Conservation (phyloP, 2,329 filamentous ascomycete species). For the Colletotrichum lentis region DNA sequence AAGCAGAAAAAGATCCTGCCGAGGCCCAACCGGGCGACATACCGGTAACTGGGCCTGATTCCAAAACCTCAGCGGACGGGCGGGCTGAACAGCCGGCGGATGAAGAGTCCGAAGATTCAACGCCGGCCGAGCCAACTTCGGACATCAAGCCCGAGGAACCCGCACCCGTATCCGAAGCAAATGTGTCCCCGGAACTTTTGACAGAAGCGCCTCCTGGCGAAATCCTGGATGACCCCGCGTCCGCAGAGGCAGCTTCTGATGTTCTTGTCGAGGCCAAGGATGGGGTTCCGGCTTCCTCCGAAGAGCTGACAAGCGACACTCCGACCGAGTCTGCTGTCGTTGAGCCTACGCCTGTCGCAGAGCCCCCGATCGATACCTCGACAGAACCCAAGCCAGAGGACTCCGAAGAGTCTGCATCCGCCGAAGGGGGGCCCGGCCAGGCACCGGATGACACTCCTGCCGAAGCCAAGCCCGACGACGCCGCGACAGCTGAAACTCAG, state of each 20-base stretch:
- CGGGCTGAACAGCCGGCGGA: background rate
- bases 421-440: background rate
- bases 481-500: background rate
- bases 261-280: background rate
- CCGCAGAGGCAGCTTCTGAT: background rate
- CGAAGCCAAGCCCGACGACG: background rate
- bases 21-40: background rate
- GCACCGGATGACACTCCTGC: background rate
- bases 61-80: background rate
- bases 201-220: background rate
- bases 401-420: background rate
- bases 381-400: background rate
- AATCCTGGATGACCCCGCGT: background rate
- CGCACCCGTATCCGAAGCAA: background rate
- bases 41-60: background rate
- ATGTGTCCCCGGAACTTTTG: background rate
- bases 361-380: conserved; percentile 16
- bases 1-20: background rate
- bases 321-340: conserved; percentile 26
- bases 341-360: conserved; percentile 22
- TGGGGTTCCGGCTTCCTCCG: background rate
- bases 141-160: background rate
- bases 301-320: conserved; percentile 14
- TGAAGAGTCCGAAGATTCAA: background rate
- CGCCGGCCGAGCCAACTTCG: background rate